Conservation (phyloP, 1,139 yeast genomes). For the Ogataea hybrid region DNA sequence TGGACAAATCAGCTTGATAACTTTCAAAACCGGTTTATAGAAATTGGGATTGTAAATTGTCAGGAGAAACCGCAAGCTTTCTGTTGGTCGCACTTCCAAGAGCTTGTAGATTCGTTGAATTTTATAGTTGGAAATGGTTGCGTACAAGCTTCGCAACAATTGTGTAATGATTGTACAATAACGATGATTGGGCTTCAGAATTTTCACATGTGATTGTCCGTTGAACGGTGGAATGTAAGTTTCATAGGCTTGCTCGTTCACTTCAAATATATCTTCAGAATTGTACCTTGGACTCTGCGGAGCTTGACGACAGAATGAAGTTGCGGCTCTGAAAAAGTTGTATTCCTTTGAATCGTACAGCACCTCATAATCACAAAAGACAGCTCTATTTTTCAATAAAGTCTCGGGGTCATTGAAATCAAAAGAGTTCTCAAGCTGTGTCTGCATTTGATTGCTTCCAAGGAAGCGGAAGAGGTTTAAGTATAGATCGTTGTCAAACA, state of each 20-base stretch:
- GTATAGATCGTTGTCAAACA: slow-evolving; percentile 55
- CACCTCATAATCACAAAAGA: slow-evolving; percentile 31
- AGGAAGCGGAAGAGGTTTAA: slow-evolving; percentile 38
- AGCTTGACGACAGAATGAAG: slow-evolving; percentile 14
- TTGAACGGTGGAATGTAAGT: slow-evolving; percentile 29
- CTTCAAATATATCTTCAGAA: slow-evolving; percentile 23
- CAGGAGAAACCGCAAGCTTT: slow-evolving; percentile 39
- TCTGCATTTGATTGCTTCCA: slow-evolving; percentile 32
- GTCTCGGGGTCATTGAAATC: slow-evolving; percentile 28
- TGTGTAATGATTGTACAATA: slow-evolving; percentile 46
- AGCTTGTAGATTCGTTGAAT: slow-evolving; percentile 55
- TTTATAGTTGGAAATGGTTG: slow-evolving; percentile 43
- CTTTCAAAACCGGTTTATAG: slow-evolving; percentile 67
- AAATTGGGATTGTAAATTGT: slow-evolving; percentile 61
- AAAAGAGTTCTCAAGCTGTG: slow-evolving; percentile 24
- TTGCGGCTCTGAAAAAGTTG: slow-evolving; percentile 26
- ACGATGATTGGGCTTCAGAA: slow-evolving; percentile 38
- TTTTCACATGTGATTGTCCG: slow-evolving; percentile 26
- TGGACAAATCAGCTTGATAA: slow-evolving; percentile 79
- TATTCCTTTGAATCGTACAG: slow-evolving; percentile 27
- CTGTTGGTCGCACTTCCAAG: slow-evolving; percentile 56
- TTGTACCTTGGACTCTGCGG: slow-evolving; percentile 10
- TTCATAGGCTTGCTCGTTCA: slow-evolving; percentile 18
- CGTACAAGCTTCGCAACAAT: slow-evolving; percentile 42
- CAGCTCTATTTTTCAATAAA: slow-evolving; percentile 27